Percentiles rank a stretch among this genome's conserved stretches.
Conservation (phyloP, 179 eudicot species). For the Nepenthes alata region DNA sequence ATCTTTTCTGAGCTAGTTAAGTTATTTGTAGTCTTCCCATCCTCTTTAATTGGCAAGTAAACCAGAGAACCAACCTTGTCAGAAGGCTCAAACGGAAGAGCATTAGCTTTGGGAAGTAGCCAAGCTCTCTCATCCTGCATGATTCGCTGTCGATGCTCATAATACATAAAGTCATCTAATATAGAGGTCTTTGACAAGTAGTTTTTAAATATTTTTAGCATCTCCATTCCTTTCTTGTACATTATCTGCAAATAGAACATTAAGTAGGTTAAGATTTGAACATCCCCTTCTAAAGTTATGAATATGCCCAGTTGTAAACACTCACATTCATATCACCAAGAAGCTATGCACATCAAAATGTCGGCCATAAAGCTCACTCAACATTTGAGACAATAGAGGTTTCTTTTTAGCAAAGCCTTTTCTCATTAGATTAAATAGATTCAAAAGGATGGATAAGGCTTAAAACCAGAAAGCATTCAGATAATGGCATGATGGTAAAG, state of each 20-base stretch:
- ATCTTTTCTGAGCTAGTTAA: slow-evolving; percentile 15
- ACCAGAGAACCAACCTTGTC: slow-evolving; percentile 21
- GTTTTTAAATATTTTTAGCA: slow-evolving; percentile 65
- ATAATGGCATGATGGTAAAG: too few species aligned
- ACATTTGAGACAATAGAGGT: too few species aligned
- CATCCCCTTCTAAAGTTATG: too few species aligned
- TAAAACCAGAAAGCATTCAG: too few species aligned
- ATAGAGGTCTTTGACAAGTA: slow-evolving; percentile 51
- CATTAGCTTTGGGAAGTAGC: slow-evolving; percentile 30
- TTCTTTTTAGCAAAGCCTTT: too few species aligned
- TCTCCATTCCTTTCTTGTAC: slow-evolving; percentile 61
- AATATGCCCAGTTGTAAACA: not conserved
- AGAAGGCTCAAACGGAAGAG: slow-evolving; percentile 36
- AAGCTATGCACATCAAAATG: not conserved
- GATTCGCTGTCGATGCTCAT: slow-evolving; percentile 67
- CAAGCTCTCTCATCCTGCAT: slow-evolving; percentile 68
- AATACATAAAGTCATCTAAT: slow-evolving; percentile 82
- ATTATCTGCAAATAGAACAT: slow-evolving; percentile 32
- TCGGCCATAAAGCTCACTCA: too few species aligned
- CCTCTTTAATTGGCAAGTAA: slow-evolving; percentile 26
- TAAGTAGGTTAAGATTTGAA: not conserved
- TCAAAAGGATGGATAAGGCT: too few species aligned
- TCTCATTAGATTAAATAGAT: too few species aligned
- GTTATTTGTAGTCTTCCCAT: slow-evolving; percentile 16
- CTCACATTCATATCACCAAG: not conserved